These are phyloP conservation scores for Cladosporium cucumerinum DNA, from an alignment of 2,329 filamentous ascomycete genomes.

Conservation along the genomic window DNA sequence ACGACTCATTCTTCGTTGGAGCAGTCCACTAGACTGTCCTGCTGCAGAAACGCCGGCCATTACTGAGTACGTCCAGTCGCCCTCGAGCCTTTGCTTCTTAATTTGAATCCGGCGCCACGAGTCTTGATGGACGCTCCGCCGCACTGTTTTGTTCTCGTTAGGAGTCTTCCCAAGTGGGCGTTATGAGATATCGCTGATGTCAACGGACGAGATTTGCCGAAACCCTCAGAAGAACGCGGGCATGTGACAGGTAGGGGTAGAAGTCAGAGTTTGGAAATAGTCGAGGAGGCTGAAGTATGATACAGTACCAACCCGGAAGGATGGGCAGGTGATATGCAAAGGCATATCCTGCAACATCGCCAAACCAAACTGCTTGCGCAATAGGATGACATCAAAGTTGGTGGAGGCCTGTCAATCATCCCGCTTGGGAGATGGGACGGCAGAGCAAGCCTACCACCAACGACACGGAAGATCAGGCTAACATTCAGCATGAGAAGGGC, in stretches of 20 bases:
- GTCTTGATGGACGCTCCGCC: no score
- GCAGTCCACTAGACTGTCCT: neutral
- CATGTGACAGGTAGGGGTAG: slow-evolving; percentile 3
- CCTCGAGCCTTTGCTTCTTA: neutral
- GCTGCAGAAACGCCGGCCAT: neutral
- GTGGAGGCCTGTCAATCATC: slow-evolving; percentile 1
- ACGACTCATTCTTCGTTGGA: neutral
- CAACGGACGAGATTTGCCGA: neutral
- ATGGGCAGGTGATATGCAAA: neutral
- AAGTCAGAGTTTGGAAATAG: neutral
- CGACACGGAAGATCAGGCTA: neutral
- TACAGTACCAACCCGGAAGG: neutral
- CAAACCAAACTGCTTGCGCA: neutral
- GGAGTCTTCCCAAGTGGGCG: neutral
- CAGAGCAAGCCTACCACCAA: neutral
- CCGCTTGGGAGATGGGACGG: neutral
- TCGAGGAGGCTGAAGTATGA: slow-evolving; percentile 4
- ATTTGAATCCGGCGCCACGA: neutral
- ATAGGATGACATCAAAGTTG: slow-evolving; percentile 2
- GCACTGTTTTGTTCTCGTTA: neutral
- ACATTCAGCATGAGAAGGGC: neutral
- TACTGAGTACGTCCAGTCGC: neutral
- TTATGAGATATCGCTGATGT: neutral
- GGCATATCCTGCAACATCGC: neutral
- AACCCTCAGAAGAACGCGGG: neutral